Base-by-base conservation (phyloP, 2,329 filamentous ascomycete genomes). In the Coniochaeta prunicola region DNA sequence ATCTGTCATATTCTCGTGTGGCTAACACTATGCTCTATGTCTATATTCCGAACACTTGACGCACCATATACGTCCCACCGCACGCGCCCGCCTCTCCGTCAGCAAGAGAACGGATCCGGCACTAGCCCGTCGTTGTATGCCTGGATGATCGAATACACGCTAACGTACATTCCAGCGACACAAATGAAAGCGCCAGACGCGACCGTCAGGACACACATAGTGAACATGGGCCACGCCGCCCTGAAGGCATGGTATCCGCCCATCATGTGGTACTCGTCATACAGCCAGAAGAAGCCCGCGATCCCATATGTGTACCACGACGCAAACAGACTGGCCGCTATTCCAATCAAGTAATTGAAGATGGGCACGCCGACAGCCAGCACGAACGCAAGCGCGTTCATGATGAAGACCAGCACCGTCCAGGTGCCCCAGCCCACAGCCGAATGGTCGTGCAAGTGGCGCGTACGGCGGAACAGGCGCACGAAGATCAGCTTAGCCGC, bases 281-380 rank as follows among this genome's bases (percentile, higher is more conserved):
- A 75, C 15, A 81, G 68, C 79, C 78, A 82, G 61, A 82, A 81
- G 10, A 75, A 76, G 4, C 79, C 79, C 1, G 78, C 77, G 45
- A 81, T 72, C 1, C 80, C 79, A 61, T 80, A 82, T 2, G 77
- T 81, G 60, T 79, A 82, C 80, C 80, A 83, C 1, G 76, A 73
- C 1, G 80, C 79, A 60, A 83, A 83, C 9, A 81, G 67, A 5
- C 74, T 74, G 0, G 79, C 77, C 21, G 77, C 71, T 50, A 82
- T 77, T 2, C 78, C 79, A 30, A 82, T 75, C 12, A 83, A 66
- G 58, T 82, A 81, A 60, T 77, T 79, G 69, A 83, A 82, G 24
- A 81, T 77, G 1, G 80, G 80, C 30, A 83, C 78, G 3, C 78
- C 77, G 1, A 79, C 74, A 7, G 74, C 71, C 19, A 76, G 67